Conservation (phyloP, 805 yeast species). For the Candida germanica region DNA sequence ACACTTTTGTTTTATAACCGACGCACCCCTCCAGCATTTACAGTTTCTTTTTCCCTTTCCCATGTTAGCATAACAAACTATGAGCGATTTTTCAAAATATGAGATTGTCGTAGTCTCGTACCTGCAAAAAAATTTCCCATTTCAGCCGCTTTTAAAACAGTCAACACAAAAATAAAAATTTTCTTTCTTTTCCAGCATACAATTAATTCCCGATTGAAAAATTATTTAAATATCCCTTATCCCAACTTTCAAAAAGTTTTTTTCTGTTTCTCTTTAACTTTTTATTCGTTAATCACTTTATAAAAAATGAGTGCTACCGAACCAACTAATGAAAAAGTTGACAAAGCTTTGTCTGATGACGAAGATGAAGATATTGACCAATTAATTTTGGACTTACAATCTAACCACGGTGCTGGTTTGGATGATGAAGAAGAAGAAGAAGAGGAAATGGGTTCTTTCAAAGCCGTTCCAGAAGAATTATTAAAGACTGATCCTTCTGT, state of each 20-base stretch:
- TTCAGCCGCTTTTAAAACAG: slow-evolving; percentile 15
- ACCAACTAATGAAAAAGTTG: slow-evolving; percentile 55
- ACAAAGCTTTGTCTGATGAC: slow-evolving; percentile 49
- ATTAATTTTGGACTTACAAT: slow-evolving; percentile 75
- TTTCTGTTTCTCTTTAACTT: slow-evolving; percentile 6
- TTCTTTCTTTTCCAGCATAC: not conserved
- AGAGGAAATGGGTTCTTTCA: slow-evolving; percentile 37
- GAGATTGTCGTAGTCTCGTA: not conserved
- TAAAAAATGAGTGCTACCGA: slow-evolving; percentile 38
- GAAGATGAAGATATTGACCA: slow-evolving; percentile 59
- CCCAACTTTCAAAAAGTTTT: slow-evolving; percentile 7
- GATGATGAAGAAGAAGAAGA: slow-evolving; percentile 57
- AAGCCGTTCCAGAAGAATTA: slow-evolving; percentile 82
- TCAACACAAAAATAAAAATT: slow-evolving; percentile 1
- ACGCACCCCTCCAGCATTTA: no score
- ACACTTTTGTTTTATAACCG: no score
- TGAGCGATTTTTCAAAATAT: no score
- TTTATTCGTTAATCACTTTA: slow-evolving; percentile 2
- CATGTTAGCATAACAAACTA: no score
- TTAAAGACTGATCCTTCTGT: slow-evolving; percentile 74
- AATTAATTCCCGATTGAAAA: slow-evolving; percentile 2
- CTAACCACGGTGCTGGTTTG: slow-evolving; percentile 50
- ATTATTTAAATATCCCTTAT: slow-evolving; percentile 5
- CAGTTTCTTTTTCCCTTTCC: no score
- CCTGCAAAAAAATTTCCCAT: slow-evolving; percentile 12